Evolutionary conservation across 2,329 filamentous ascomycete genomes (phyloP).

Genomic region (Diaporthe helianthi): DNA sequence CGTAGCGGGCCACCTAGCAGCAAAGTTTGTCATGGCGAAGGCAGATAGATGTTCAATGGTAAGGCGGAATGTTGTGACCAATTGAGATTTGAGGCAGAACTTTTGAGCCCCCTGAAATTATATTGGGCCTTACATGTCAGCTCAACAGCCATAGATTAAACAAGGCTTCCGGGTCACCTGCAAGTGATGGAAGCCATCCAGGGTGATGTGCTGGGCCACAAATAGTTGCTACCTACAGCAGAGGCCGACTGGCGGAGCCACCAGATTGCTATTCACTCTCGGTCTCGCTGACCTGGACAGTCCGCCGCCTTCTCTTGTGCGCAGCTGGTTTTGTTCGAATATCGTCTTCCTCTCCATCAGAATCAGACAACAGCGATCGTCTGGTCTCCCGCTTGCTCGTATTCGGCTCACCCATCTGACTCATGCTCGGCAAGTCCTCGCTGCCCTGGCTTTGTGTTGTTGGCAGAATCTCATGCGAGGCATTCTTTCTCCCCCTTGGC

Average conservation of each 20-base stretch:
- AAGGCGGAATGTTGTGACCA: background rate
- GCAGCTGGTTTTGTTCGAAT: slow-evolving; percentile 34
- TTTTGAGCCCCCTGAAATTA: background rate
- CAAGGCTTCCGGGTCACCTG: background rate
- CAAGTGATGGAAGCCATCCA: background rate
- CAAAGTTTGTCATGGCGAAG: background rate
- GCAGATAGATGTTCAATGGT: background rate
- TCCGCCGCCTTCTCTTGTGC: slow-evolving; percentile 35
- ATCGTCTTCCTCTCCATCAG: slow-evolving; percentile 25
- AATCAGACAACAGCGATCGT: slow-evolving; percentile 6
- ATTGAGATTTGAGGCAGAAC: too few species aligned
- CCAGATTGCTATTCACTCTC: slow-evolving; percentile 24
- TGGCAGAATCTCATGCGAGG: slow-evolving; percentile 3
- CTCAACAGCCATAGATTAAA: background rate
- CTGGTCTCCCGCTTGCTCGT: background rate
- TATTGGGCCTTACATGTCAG: background rate
- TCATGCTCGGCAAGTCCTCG: slow-evolving; percentile 33
- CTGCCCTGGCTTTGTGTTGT: slow-evolving; percentile 27
- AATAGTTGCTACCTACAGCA: background rate
- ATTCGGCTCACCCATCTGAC: slow-evolving; percentile 27
- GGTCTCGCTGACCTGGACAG: slow-evolving; percentile 32
- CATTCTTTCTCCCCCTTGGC: background rate
- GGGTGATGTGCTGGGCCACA: background rate
- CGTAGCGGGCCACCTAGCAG: too few species aligned
- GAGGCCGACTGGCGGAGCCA: background rate